A percentile compares a stretch with the other conserved stretches of the same genome.
phyloP scores from a whole-genome alignment of 2,329 filamentous ascomycete genomes.

The Aureobasidium namibiae region DNA sequence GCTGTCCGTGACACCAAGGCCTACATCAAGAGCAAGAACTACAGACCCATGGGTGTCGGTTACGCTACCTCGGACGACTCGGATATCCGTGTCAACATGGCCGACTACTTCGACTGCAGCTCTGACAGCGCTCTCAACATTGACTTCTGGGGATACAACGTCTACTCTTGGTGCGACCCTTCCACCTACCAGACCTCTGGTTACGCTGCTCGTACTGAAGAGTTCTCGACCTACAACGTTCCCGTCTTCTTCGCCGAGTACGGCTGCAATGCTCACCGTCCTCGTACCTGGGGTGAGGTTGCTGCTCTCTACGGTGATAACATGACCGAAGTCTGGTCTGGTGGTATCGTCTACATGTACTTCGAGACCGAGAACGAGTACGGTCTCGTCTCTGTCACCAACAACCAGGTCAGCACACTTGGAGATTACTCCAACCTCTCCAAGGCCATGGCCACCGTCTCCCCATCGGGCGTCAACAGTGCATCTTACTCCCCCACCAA shows the following conservation, averaged over 20 bases:
- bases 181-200: slow-evolving; percentile 70
- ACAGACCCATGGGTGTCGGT: slow-evolving; percentile 76
- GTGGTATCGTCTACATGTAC: slow-evolving; percentile 99
- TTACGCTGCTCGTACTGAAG: slow-evolving; percentile 72
- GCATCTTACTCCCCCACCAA: slow-evolving; percentile 66
- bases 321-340: slow-evolving; percentile 85
- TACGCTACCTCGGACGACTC: slow-evolving; percentile 94
- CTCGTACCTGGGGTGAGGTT: slow-evolving; percentile 80
- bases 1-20: slow-evolving; percentile 92
- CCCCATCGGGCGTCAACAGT: slow-evolving; percentile 57
- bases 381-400: slow-evolving; percentile 60
- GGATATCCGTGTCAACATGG: slow-evolving; percentile 70
- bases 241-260: slow-evolving; percentile 99
- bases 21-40: slow-evolving; percentile 75
- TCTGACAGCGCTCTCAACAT: slow-evolving; percentile 53
- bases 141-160: slow-evolving; percentile 99
- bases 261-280: slow-evolving; percentile 72
- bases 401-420: slow-evolving; percentile 55
- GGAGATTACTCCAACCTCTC: slow-evolving; percentile 65
- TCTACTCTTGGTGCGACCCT: slow-evolving; percentile 97
- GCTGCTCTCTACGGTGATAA: slow-evolving; percentile 65
- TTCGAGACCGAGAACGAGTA: slow-evolving; percentile 87
- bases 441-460: slow-evolving; percentile 59
- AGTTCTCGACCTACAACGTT: slow-evolving; percentile 83
- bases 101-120: slow-evolving; percentile 93